A percentile compares a stretch with the other conserved stretches of the same genome.
These are phyloP conservation scores for Isoetes taiwanensis DNA, from an alignment of 75 land plant genomes.

Conservation along the genomic window DNA sequence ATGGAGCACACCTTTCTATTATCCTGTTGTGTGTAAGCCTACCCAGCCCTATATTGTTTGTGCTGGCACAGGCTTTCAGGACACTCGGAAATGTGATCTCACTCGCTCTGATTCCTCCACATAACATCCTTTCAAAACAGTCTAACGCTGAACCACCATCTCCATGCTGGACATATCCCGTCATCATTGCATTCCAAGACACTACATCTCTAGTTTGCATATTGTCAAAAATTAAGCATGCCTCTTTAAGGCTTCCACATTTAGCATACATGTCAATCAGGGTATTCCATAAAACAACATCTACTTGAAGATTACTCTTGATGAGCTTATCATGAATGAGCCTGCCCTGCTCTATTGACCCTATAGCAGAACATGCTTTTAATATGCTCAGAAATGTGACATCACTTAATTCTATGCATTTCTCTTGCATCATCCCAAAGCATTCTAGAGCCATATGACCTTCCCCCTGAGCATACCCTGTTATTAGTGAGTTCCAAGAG, in stretches of 20 bases:
- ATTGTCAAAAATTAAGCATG: conserved; percentile 15
- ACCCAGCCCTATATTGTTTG: conserved; percentile 6
- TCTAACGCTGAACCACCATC: conserved; percentile 11
- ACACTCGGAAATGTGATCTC: conserved; percentile 29
- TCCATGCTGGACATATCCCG: conserved; percentile 16
- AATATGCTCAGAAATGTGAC: too few species aligned
- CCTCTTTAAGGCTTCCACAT: conserved; percentile 19
- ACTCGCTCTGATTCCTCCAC: conserved; percentile 26
- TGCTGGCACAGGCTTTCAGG: conserved; percentile 27
- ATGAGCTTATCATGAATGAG: too few species aligned
- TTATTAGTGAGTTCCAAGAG: too few species aligned
- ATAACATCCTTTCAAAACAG: conserved; percentile 20
- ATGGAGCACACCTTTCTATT: conserved; percentile 14
- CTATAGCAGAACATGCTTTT: too few species aligned
- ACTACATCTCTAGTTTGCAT: conserved; percentile 14
- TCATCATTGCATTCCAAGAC: conserved; percentile 31
- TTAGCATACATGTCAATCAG: too few species aligned
- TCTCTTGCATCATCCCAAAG: too few species aligned
- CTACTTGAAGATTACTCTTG: too few species aligned
- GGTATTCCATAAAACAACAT: too few species aligned
- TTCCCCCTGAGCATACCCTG: too few species aligned
- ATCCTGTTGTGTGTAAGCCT: conserved; percentile 10
- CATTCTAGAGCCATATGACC: too few species aligned
- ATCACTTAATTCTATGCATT: too few species aligned
- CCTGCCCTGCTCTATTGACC: too few species aligned